phyloP scores from a whole-genome alignment of 192 early-diverging fungal species.

The Coemansia sp. region DNA sequence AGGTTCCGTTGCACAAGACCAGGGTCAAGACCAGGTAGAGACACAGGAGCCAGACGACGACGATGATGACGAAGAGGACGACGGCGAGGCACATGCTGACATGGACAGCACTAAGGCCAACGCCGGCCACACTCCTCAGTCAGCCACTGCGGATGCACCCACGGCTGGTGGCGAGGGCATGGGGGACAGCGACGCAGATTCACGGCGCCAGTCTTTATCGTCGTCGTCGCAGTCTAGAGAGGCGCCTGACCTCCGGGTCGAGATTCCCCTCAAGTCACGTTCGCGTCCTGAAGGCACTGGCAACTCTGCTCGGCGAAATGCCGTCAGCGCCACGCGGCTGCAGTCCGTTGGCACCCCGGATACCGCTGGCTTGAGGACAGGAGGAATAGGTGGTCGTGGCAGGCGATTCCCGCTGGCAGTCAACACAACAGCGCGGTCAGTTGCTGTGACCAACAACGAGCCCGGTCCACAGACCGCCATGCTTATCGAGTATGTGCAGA shows the following conservation, averaged over 20 bases:
- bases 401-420: conserved; percentile 49
- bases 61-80: conserved; percentile 13
- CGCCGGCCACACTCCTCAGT: background rate
- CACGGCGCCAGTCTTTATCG: conserved; percentile 7
- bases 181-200: background rate
- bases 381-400: conserved; percentile 6
- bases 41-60: conserved; percentile 7
- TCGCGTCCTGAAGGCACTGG: conserved; percentile 10
- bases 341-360: conserved; percentile 25
- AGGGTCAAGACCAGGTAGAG: conserved; percentile 8
- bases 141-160: conserved; percentile 6
- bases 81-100: conserved; percentile 9
- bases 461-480: conserved; percentile 70
- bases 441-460: conserved; percentile 41
- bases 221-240: conserved; percentile 18
- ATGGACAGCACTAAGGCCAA: background rate
- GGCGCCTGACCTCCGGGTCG: conserved; percentile 31
- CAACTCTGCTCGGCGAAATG: conserved; percentile 10
- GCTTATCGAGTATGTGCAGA: conserved; percentile 60
- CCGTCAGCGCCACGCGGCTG: conserved; percentile 13
- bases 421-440: conserved; percentile 39
- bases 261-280: conserved; percentile 30
- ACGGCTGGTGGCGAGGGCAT: background rate
- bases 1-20: background rate
- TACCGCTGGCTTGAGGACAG: conserved; percentile 6